Conservation (phyloP, 2,329 filamentous ascomycete genomes). For the Emergomyces africanus region DNA sequence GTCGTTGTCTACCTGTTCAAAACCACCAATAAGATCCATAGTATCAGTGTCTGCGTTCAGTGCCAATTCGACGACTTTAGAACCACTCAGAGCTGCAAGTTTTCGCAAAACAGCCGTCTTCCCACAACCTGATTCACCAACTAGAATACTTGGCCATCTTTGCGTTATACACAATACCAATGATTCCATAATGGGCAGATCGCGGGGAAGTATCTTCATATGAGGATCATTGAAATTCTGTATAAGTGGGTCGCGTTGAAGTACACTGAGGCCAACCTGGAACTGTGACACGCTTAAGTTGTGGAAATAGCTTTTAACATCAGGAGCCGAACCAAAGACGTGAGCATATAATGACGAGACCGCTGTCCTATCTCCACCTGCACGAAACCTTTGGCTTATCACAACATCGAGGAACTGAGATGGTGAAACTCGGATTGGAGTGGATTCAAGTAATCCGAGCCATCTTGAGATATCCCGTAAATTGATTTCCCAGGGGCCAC, state of each 20-base stretch:
- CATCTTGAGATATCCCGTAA: constrained; percentile 81
- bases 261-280: constrained; percentile 67
- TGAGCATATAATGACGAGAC: constrained; percentile 54
- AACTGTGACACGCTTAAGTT: constrained; percentile 52
- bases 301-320: constrained; percentile 53
- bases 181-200: constrained; percentile 65
- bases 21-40: constrained; percentile 93
- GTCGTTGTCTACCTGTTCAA: constrained; percentile 81
- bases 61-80: constrained; percentile 65
- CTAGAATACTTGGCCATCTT: constrained; percentile 77
- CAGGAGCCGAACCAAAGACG: constrained; percentile 45
- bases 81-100: constrained; percentile 66
- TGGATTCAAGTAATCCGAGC: constrained; percentile 57
- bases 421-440: constrained; percentile 47
- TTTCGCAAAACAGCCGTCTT: constrained; percentile 73
- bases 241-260: constrained; percentile 44
- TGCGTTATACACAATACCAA: constrained; percentile 77
- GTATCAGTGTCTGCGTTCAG: constrained; percentile 94
- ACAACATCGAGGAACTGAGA: constrained; percentile 71
- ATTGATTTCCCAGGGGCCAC: constrained; percentile 92
- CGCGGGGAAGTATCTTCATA: constrained; percentile 23
- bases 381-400: constrained; percentile 79
- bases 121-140: constrained; percentile 71
- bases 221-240: constrained; percentile 24
- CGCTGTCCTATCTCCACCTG: constrained; percentile 50